Conservation (phyloP, 768 basidiomycete genomes). For the Flagelloscypha sp. region DNA sequence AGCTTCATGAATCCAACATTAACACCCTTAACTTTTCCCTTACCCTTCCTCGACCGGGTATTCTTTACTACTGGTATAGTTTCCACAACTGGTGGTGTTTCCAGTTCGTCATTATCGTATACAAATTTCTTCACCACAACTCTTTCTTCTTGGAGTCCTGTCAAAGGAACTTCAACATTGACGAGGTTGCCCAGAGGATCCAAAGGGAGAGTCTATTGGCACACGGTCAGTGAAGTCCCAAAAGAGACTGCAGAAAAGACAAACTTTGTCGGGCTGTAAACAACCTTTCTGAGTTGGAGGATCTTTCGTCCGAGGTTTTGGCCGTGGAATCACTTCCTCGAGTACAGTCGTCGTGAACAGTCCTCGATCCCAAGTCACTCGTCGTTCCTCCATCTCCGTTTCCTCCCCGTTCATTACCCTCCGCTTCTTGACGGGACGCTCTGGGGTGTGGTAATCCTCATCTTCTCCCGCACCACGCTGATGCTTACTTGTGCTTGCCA, state of each 20-base stretch:
- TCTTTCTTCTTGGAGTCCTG: conserved; percentile 54
- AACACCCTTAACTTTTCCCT: conserved; percentile 23
- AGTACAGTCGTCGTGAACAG: conserved; percentile 54
- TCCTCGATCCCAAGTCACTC: conserved; percentile 74
- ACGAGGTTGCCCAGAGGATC: conserved; percentile 69
- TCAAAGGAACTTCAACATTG: conserved; percentile 45
- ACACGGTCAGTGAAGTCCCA: conserved; percentile 1
- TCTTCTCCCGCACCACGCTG: conserved; percentile 70
- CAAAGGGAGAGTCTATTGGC: conserved; percentile 44
- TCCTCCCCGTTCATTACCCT: conserved; percentile 29
- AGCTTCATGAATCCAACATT: conserved; percentile 3
- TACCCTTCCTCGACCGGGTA: conserved; percentile 52
- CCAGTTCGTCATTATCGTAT: conserved; percentile 67
- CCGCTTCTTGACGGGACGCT: conserved; percentile 31
- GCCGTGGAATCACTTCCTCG: conserved; percentile 52
- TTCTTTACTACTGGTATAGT: conserved; percentile 30
- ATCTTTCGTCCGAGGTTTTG: conserved; percentile 34
- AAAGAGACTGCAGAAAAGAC: conserved; percentile 8
- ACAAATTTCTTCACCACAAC: conserved; percentile 72
- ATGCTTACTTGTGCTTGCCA: conserved; percentile 29
- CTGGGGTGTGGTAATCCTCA: conserved; percentile 69
- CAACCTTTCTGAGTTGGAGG: conserved; percentile 49
- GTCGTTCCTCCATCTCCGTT: conserved; percentile 31
- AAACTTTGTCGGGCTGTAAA: conserved; percentile 58
- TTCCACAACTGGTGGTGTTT: conserved; percentile 20